phyloP scores from a whole-genome alignment of 495 filamentous ascomycete genomes.

The Lasiosphaeria hispida region DNA sequence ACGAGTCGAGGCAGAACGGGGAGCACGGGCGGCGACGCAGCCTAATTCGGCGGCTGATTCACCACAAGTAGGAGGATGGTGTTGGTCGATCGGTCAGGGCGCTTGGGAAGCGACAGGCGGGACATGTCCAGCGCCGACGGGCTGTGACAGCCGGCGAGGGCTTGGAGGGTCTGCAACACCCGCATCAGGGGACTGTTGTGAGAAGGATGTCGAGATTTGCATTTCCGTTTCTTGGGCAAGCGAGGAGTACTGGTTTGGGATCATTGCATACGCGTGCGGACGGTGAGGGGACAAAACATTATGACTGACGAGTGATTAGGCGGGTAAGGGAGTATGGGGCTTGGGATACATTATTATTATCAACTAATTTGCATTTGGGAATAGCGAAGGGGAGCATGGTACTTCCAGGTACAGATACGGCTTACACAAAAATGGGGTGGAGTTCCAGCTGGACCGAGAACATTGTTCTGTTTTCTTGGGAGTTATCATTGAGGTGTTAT shows the following conservation, averaged over 20 bases:
- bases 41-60: conserved; percentile 18
- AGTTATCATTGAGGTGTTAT: no score
- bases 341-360: background rate
- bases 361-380: no score
- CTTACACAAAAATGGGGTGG: no score
- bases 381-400: no score
- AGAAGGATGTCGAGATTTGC: background rate
- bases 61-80: conserved; percentile 15
- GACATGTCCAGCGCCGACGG: background rate
- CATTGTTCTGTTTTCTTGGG: no score
- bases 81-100: background rate
- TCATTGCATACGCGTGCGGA: conserved; percentile 2
- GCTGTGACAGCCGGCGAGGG: background rate
- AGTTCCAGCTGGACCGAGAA: no score
- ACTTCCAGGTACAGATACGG: no score
- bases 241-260: conserved; percentile 15
- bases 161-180: no score
- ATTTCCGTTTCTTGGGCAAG: conserved; percentile 9
- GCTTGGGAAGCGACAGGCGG: background rate
- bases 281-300: background rate
- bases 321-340: background rate
- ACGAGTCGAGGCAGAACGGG: background rate
- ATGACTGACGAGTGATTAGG: background rate
- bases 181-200: background rate
- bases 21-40: conserved; percentile 10